A percentile compares a stretch with the other conserved stretches of the same genome.
These are phyloP conservation scores for Lathyrus aphaca DNA, from an alignment of 306 rosid genomes.

Conservation along the genomic window DNA sequence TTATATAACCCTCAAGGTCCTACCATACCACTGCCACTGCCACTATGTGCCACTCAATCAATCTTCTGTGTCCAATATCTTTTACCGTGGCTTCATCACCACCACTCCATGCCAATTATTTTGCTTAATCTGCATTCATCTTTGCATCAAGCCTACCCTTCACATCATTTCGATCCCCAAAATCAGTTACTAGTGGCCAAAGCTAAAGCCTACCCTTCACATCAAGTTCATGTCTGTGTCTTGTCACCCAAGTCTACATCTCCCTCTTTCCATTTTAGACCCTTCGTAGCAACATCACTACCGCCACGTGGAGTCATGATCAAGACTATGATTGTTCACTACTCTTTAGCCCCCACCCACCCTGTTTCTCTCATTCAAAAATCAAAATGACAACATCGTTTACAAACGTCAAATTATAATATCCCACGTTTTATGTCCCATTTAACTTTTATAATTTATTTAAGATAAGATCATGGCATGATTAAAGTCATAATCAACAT, in stretches of 20 bases:
- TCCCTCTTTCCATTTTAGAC: slow-evolving; percentile 3
- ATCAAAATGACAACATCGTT: neutral
- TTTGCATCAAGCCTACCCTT: neutral
- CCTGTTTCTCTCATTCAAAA: neutral
- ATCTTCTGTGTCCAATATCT: neutral
- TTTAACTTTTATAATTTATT: neutral
- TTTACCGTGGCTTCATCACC: slow-evolving; percentile 3
- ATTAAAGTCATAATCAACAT: slow-evolving; percentile 6
- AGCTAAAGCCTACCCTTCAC: slow-evolving; percentile 1
- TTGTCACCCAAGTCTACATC: slow-evolving; percentile 39
- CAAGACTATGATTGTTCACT: slow-evolving; percentile 46
- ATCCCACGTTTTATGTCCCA: neutral
- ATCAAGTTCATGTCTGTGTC: slow-evolving; percentile 33
- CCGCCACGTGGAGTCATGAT: slow-evolving; percentile 54
- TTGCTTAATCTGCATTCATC: neutral
- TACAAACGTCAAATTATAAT: neutral
- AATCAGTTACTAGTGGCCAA: neutral
- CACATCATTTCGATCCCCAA: neutral
- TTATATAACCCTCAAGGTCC: too few relatives aligned
- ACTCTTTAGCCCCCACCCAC: slow-evolving; percentile 29
- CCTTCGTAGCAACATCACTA: slow-evolving; percentile 34
- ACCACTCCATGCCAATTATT: slow-evolving; percentile 7
- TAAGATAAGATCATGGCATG: slow-evolving; percentile 6
- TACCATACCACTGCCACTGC: too few relatives aligned
- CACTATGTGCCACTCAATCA: too few relatives aligned